Percentiles rank a stretch among this genome's conserved stretches.
Conservation (phyloP, 2,329 filamentous ascomycete genomes). For the Trichoderma lentiforme region DNA sequence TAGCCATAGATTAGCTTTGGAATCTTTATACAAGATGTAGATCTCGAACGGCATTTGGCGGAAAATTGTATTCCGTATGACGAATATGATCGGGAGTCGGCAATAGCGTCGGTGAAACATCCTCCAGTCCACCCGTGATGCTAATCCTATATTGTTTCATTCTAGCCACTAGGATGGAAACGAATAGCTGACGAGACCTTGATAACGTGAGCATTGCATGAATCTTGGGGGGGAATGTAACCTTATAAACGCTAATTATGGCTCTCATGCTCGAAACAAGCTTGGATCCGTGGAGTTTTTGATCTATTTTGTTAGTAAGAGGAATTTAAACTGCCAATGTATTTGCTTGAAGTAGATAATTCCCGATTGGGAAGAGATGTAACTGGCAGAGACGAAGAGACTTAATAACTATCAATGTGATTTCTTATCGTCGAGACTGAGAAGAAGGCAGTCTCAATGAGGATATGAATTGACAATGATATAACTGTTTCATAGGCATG, state of each 20-base stretch:
- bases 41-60: not conserved
- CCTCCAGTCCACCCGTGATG: not conserved
- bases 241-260: no score
- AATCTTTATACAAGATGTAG: not conserved
- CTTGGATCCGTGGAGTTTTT: not conserved
- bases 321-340: not conserved
- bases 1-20: not conserved
- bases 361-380: rapidly evolving
- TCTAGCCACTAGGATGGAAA: not conserved
- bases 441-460: not conserved
- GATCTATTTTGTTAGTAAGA: not conserved
- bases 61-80: not conserved
- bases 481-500: not conserved
- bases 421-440: not conserved
- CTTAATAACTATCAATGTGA: not conserved
- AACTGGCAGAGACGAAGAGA: not conserved
- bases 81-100: not conserved
- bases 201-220: not conserved
- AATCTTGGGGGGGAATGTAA: not conserved
- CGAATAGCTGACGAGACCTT: not conserved
- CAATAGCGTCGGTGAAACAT: not conserved
- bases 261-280: not conserved
- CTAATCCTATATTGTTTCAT: not conserved
- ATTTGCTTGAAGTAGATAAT: not conserved
- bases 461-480: not conserved